A percentile compares a stretch with the other conserved stretches of the same genome.
Conservation (phyloP, 306 rosid genomes). For the Dalbergia oliveri region DNA sequence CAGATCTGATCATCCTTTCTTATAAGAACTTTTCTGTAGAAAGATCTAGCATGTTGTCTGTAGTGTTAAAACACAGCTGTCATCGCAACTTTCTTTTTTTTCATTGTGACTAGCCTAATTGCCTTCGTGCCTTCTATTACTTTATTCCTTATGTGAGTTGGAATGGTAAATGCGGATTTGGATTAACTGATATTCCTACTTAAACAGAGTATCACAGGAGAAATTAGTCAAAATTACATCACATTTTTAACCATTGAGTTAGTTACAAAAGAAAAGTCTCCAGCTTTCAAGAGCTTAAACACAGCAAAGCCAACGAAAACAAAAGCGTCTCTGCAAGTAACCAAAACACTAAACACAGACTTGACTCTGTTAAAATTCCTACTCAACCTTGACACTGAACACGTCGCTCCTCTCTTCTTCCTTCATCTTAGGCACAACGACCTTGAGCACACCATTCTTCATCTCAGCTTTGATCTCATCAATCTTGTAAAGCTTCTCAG, state of each 20-base stretch:
- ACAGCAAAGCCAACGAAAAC: neutral
- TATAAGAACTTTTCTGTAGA: no score
- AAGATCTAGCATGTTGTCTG: no score
- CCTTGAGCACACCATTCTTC: constrained; percentile 81
- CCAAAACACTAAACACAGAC: neutral
- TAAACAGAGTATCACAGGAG: neutral
- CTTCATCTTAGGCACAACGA: constrained; percentile 65
- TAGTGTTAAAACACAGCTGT: no score
- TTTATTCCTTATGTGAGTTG: no score
- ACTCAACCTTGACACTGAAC: constrained; percentile 52
- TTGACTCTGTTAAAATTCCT: neutral
- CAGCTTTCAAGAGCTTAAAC: neutral
- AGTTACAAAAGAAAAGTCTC: no score
- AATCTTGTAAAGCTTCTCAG: constrained; percentile 58
- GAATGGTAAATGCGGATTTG: neutral
- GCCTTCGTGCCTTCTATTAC: no score
- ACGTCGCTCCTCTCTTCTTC: constrained; percentile 70
- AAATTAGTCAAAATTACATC: neutral
- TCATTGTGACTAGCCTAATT: no score
- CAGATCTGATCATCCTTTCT: no score
- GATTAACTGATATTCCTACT: no score
- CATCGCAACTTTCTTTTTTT: no score
- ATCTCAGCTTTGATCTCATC: constrained; percentile 80
- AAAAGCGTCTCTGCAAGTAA: neutral
- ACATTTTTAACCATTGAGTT: no score